phyloP scores from a whole-genome alignment of 352 stramenopile species.

The Peronospora destructor region DNA sequence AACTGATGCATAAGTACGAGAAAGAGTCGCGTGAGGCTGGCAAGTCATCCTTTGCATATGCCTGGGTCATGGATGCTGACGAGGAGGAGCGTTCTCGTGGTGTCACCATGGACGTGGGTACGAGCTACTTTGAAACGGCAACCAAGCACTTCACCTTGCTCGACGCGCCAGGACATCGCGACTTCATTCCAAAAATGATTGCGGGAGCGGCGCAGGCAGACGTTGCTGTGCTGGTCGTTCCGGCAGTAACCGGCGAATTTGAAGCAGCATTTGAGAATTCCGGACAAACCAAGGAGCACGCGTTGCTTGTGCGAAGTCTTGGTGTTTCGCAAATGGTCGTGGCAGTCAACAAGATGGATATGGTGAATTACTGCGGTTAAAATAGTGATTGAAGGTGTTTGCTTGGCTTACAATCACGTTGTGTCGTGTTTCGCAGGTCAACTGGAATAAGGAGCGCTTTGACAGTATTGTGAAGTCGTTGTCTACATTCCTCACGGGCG shows the following conservation, averaged over 20 bases:
- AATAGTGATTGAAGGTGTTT: neutral
- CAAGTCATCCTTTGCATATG: slow-evolving; percentile 94
- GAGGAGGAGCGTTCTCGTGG: slow-evolving; percentile 88
- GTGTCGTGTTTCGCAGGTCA: slow-evolving; percentile 17
- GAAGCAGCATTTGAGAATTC: slow-evolving; percentile 91
- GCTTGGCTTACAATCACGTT: slow-evolving; percentile 4
- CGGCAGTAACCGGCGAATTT: slow-evolving; percentile 91
- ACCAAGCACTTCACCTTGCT: slow-evolving; percentile 92
- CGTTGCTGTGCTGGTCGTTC: slow-evolving; percentile 91
- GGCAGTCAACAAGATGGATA: slow-evolving; percentile 98
- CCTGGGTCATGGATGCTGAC: slow-evolving; percentile 91
- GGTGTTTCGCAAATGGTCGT: slow-evolving; percentile 94
- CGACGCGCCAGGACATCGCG: slow-evolving; percentile 94
- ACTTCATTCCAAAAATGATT: slow-evolving; percentile 99
- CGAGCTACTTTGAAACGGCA: slow-evolving; percentile 87
- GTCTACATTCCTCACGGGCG: slow-evolving; percentile 61
- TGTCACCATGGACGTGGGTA: slow-evolving; percentile 96
- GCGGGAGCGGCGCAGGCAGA: slow-evolving; percentile 89
- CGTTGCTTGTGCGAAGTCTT: slow-evolving; percentile 88
- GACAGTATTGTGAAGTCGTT: slow-evolving; percentile 70
- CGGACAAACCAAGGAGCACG: slow-evolving; percentile 98
- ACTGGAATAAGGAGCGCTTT: slow-evolving; percentile 77
- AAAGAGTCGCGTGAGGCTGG: slow-evolving; percentile 86
- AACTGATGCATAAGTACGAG: slow-evolving; percentile 88
- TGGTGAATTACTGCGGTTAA: slow-evolving; percentile 29